Base-by-base conservation (phyloP, 139 green algal species). In the Chlorella vulgaris region DNA sequence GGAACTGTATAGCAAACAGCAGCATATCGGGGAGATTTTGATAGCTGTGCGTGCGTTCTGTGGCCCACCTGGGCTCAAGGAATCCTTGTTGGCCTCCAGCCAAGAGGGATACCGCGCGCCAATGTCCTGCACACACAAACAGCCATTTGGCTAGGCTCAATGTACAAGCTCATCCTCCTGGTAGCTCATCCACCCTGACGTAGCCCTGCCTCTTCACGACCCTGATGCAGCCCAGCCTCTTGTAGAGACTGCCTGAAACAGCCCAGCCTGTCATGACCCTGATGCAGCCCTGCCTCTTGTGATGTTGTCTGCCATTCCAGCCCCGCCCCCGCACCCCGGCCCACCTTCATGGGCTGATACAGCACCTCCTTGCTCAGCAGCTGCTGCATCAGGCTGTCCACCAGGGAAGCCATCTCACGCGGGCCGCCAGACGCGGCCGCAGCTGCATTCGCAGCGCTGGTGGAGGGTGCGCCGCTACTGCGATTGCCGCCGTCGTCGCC, bases 361-460 rank as follows among this genome's bases (percentile, higher is more conserved):
- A 97, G 87, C 73, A 97, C 92, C 6, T 97, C 93, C 85, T 97
- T 97, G 80, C 89, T 93, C 74, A 97, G 87, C 77, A 97, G 87
- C 81, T 96, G 91, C 50, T 92, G 90, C 91, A 97, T 95, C 65
- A 97, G 90, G 60, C 86, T 85, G 61, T 96, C 90, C 7, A 95
- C 89, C 43, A 97, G 87, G 51, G 89, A 81, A 42, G 86, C 81
- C 80, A 95, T 86, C 7, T 65, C 82, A 2, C 76, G 81, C 3
- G 81, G 70, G 5, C 31, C 33, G 19, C 62, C 81, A 4, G 47
- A 62, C n/a, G n/a, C n/a, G n/a, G n/a, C n/a, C n/a, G n/a, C n/a
- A n/a, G n/a, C n/a, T n/a, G n/a, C n/a, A n/a, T n/a, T n/a, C n/a
- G n/a, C n/a, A n/a, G n/a, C n/a, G n/a, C n/a, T n/a, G n/a, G n/a